phyloP scores from a whole-genome alignment of 169 alveolate species.

The Theileria orientalis region DNA sequence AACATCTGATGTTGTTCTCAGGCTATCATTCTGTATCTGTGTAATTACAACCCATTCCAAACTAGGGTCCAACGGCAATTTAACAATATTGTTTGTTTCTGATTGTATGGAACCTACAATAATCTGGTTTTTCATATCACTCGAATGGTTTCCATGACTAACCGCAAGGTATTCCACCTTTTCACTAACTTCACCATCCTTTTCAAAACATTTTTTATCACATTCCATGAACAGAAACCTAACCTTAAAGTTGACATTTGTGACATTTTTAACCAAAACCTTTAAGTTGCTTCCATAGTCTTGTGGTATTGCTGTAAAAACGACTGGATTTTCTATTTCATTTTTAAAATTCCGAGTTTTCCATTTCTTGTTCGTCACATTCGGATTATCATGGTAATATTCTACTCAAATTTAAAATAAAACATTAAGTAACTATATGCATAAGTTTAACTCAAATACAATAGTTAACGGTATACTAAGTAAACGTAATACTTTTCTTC shows the following conservation, averaged over 20 bases:
- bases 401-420: constrained; percentile 9
- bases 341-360: constrained; percentile 4
- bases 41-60: constrained; percentile 34
- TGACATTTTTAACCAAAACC: constrained; percentile 12
- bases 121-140: constrained; percentile 4
- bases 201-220: background rate
- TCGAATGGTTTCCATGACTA: constrained; percentile 54
- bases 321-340: constrained; percentile 41
- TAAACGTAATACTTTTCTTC: constrained; percentile 11
- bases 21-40: constrained; percentile 24
- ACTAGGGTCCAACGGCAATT: constrained; percentile 50
- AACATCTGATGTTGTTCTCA: background rate
- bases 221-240: background rate
- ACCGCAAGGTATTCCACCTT: constrained; percentile 31
- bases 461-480: background rate
- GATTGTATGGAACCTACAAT: constrained; percentile 3
- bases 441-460: background rate
- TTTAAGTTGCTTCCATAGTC: background rate
- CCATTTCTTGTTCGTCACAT: constrained; percentile 17
- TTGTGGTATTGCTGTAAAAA: constrained; percentile 24
- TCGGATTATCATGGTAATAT: constrained; percentile 18
- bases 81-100: background rate
- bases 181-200: background rate
- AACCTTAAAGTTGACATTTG: background rate
- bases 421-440: background rate